These are phyloP conservation scores for Colletotrichum sp. DNA, from an alignment of 2,329 filamentous ascomycete species.

Conservation along the genomic window DNA sequence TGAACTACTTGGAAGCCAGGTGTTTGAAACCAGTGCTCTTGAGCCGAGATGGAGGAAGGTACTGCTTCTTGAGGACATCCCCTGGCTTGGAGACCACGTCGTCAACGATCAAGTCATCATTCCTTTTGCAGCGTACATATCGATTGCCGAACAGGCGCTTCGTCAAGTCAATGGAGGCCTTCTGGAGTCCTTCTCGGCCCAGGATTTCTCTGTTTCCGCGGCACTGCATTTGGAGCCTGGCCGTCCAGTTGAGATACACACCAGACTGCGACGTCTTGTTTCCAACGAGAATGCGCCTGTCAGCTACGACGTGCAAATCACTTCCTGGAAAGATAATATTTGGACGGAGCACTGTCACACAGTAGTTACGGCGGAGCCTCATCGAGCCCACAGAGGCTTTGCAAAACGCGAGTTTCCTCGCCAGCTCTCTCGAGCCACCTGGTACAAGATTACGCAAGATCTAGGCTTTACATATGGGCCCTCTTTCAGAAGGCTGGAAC, in stretches of 20 bases:
- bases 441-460: slow-evolving; percentile 28
- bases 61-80: background rate
- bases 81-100: background rate
- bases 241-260: slow-evolving; percentile 32
- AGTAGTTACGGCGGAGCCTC: slow-evolving; percentile 17
- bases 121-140: background rate
- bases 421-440: background rate
- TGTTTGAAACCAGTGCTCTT: background rate
- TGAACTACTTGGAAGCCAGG: background rate
- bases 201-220: slow-evolving; percentile 30
- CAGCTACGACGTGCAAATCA: slow-evolving; percentile 33
- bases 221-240: slow-evolving; percentile 36
- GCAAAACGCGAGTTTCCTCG: background rate
- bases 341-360: slow-evolving; percentile 33
- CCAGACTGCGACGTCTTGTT: slow-evolving; percentile 28
- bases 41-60: background rate
- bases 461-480: slow-evolving; percentile 34
- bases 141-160: background rate
- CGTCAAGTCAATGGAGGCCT: background rate
- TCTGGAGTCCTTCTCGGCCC: slow-evolving; percentile 25
- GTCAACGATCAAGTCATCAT: background rate
- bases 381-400: slow-evolving; percentile 19
- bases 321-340: slow-evolving; percentile 27
- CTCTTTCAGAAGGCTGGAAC: slow-evolving; percentile 30
- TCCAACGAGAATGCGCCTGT: slow-evolving; percentile 27